phyloP scores from a whole-genome alignment of 345 rosid species.

The Salix brachista region DNA sequence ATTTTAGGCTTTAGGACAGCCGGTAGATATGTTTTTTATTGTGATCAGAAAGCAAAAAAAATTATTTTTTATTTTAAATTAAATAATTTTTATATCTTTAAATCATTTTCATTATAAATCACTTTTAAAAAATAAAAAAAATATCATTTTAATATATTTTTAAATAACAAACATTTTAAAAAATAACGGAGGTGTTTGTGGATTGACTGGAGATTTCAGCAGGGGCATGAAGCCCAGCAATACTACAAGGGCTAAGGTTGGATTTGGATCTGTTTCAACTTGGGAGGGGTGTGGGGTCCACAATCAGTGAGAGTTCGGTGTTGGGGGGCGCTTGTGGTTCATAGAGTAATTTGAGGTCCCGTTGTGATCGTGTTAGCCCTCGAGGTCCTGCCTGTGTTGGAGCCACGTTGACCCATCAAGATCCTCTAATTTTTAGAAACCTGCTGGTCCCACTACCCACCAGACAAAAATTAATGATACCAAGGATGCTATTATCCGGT shows the following conservation, averaged over 20 bases:
- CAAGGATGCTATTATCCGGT: not conserved
- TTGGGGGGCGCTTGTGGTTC: not conserved
- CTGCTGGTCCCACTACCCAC: not conserved
- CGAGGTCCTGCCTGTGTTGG: not conserved
- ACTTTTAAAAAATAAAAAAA: too few species aligned
- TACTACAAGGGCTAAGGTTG: too few species aligned
- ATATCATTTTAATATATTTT: too few species aligned
- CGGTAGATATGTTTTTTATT: too few species aligned
- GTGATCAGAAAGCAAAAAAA: too few species aligned
- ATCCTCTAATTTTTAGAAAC: not conserved
- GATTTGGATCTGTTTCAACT: too few species aligned
- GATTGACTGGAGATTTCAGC: not conserved
- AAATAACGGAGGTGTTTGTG: too few species aligned
- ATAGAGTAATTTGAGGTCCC: not conserved
- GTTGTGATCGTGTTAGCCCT: too few species aligned
- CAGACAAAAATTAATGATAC: not conserved
- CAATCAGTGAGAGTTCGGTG: not conserved
- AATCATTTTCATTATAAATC: too few species aligned
- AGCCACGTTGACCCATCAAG: constrained; percentile 10
- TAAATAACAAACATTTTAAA: too few species aligned
- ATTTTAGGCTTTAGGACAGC: not conserved
- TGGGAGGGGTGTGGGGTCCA: not conserved
- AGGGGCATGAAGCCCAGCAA: not conserved
- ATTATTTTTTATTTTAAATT: too few species aligned
- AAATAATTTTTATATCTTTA: too few species aligned